Base-by-base conservation (phyloP, 306 rosid genomes). In the Dryas alaskensis region DNA sequence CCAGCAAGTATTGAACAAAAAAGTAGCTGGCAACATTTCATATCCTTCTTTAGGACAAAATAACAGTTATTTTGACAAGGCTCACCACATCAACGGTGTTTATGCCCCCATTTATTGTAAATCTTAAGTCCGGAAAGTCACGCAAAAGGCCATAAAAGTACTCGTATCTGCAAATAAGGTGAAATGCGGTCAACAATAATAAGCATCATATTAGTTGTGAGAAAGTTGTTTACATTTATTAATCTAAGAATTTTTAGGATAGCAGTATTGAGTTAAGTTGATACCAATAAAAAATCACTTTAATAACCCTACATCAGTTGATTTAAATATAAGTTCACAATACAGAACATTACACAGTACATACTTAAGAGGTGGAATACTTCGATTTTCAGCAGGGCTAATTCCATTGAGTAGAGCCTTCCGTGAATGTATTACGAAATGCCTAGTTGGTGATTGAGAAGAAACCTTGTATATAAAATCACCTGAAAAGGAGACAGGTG, bases 41-140 rank as follows among this genome's bases (percentile, higher is more conserved):
- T 17, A 11, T 43, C 31, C 11, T 7, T 31, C 67, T 14, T 16
- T 17, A 44, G n/a, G 14, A 48, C 57, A 61, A 58, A 11, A 46
- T 51, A 76, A 76, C 54, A 58, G 50, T 46, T 14, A 69, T 12
- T 27, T 60, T 50, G 78, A 76, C 74, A 73, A 47, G 77, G 60
- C 81, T 85, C 86, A 93, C 98, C 98, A 91, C 97, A 80, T 88
- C 91, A 81, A 93, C 80, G 11, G 86, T 59, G 63, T 82, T 83
- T 69, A 93, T 91, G 74, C 98, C 98, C 59, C 98, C 98, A 85
- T 93, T 93, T 73, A 93, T 93, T 60, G 98, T 93, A 84, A 93
- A 93, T 79, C 87, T 91, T 68, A 93, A 80, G 88, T 93, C 97
- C 6, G 98, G 98, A 88, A 93, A 93, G 89, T 93, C 97, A 3